Percentiles rank a stretch among this genome's conserved stretches.
Conservation (phyloP, 176 grass and related monocot genomes). For the Urochloa ruziziensis region DNA sequence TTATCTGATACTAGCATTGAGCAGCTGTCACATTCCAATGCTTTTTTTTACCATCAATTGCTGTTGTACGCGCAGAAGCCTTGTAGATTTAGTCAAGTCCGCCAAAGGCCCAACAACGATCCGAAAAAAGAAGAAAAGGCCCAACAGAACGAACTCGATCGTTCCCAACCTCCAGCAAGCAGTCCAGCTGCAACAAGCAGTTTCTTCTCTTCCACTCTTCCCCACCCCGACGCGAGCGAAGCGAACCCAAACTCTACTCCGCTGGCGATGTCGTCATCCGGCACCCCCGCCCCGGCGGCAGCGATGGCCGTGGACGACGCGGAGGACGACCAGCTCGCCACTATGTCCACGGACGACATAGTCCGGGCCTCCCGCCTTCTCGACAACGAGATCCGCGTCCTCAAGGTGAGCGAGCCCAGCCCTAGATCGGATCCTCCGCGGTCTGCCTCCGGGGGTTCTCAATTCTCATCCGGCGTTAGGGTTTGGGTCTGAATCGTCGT, state of each 20-base stretch:
- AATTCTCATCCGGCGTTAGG: neutral
- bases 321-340: constrained; percentile 69
- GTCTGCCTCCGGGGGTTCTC: neutral
- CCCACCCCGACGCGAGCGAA: neutral
- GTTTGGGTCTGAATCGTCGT: neutral
- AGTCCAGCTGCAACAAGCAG: neutral
- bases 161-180: neutral
- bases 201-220: neutral
- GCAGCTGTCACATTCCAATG: no score
- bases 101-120: neutral
- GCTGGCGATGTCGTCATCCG: neutral
- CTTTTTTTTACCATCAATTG: no score
- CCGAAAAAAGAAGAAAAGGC: neutral
- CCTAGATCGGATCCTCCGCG: neutral
- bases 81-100: no score
- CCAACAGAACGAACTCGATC: neutral
- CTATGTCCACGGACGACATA: constrained; percentile 76
- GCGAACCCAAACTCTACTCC: neutral
- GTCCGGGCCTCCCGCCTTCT: constrained; percentile 56
- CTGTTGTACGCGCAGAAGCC: no score
- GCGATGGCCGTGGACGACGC: constrained; percentile 45
- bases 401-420: constrained; percentile 42
- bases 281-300: neutral
- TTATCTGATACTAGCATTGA: no score
- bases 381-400: constrained; percentile 85